Evolutionary conservation across 768 basidiomycete genomes (phyloP).

Genomic region (Wakefieldia striispora): DNA sequence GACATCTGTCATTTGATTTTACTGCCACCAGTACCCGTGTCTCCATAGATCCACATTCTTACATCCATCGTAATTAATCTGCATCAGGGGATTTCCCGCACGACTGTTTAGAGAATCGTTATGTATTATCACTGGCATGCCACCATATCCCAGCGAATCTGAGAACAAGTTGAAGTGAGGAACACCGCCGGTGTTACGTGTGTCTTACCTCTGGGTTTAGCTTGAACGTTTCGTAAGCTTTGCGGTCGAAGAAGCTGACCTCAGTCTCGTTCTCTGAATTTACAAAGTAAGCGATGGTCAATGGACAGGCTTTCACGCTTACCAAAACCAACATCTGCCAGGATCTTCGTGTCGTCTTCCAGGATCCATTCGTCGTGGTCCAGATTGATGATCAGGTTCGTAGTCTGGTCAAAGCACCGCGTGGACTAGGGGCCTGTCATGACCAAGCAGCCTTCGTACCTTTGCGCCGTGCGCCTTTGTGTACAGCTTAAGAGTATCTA

Average conservation of each 20-base stretch:
- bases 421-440: background rate
- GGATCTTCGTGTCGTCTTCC: constrained; percentile 56
- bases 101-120: background rate
- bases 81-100: constrained; percentile 13
- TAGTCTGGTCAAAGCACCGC: constrained; percentile 55
- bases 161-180: background rate
- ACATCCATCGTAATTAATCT: constrained; percentile 31
- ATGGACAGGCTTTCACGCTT: constrained; percentile 25
- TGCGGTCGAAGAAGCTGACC: constrained; percentile 84
- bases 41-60: constrained; percentile 31
- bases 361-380: constrained; percentile 95
- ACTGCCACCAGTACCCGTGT: constrained; percentile 21
- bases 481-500: constrained; percentile 94
- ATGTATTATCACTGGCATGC: constrained; percentile 9
- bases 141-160: constrained; percentile 31
- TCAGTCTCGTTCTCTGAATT: constrained; percentile 90
- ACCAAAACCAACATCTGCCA: constrained; percentile 82
- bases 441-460: constrained; percentile 38
- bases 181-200: background rate
- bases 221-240: constrained; percentile 79
- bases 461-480: constrained; percentile 94
- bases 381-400: constrained; percentile 96
- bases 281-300: background rate
- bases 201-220: constrained; percentile 69
- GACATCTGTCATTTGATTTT: constrained; percentile 21